Evolutionary conservation across 1,139 yeast genomes (phyloP).

Genomic region (Hansenula lynferdii): DNA sequence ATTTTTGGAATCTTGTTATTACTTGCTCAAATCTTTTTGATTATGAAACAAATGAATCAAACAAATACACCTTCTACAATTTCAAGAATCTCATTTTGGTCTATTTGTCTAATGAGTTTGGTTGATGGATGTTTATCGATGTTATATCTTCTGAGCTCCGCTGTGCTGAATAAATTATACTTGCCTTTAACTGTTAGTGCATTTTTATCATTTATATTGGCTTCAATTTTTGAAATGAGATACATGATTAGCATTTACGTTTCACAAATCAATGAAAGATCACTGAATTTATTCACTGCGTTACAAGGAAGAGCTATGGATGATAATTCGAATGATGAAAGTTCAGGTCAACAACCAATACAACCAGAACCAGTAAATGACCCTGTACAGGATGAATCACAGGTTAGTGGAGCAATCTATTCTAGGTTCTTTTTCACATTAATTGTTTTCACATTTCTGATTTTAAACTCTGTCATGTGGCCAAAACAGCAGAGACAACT

Average conservation of each 20-base stretch:
- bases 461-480: slow-evolving; percentile 62
- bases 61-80: slow-evolving; percentile 79
- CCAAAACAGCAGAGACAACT: slow-evolving; percentile 47
- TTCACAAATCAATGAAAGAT: slow-evolving; percentile 71
- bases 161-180: slow-evolving; percentile 50
- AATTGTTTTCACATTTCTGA: slow-evolving; percentile 53
- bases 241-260: slow-evolving; percentile 66
- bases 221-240: slow-evolving; percentile 74
- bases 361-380: slow-evolving; percentile 15
- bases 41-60: slow-evolving; percentile 62
- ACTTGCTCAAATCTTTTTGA: slow-evolving; percentile 41
- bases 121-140: slow-evolving; percentile 69
- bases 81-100: slow-evolving; percentile 62
- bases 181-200: slow-evolving; percentile 68
- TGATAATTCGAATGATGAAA: slow-evolving; percentile 18
- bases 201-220: slow-evolving; percentile 62
- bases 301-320: slow-evolving; percentile 48
- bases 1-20: slow-evolving; percentile 44
- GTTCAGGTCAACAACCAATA: slow-evolving; percentile 9
- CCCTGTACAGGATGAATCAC: slow-evolving; percentile 44
- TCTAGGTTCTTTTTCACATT: slow-evolving; percentile 57
- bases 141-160: slow-evolving; percentile 54
- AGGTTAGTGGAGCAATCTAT: slow-evolving; percentile 55
- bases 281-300: slow-evolving; percentile 56
- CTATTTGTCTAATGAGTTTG: slow-evolving; percentile 48